Percentiles rank a stretch among this genome's conserved stretches.
Conservation (phyloP, 768 basidiomycete species). For the Rhodotorula graminis region DNA sequence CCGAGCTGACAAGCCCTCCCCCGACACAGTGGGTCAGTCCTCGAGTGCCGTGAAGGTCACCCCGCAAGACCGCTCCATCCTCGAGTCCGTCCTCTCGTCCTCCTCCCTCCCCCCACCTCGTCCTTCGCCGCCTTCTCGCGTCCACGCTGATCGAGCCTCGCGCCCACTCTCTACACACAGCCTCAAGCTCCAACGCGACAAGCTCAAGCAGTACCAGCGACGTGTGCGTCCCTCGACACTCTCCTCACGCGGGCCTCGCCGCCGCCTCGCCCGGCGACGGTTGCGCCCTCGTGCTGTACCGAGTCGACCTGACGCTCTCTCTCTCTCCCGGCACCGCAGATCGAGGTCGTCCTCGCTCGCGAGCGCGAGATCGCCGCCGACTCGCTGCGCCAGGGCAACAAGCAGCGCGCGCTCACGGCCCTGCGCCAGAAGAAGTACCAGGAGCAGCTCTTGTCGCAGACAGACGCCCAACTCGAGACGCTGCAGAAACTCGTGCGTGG, state of each 20-base stretch:
- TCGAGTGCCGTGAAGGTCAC: constrained; percentile 68
- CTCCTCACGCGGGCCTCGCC: background rate
- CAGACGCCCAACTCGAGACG: constrained; percentile 81
- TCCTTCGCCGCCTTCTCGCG: background rate
- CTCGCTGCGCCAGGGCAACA: constrained; percentile 73
- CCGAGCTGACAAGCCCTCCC: background rate
- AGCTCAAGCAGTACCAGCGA: constrained; percentile 90
- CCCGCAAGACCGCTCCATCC: constrained; percentile 83
- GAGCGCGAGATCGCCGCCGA: constrained; percentile 84
- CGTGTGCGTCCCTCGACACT: constrained; percentile 55
- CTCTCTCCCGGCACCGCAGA: constrained; percentile 52
- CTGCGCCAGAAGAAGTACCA: constrained; percentile 90
- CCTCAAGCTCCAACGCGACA: constrained; percentile 92
- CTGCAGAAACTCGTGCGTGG: constrained; percentile 73
- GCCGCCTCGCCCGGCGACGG: background rate
- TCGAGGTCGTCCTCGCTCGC: constrained; percentile 75
- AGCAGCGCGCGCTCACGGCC: constrained; percentile 79
- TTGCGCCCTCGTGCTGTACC: too few species aligned
- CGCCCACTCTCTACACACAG: constrained; percentile 51
- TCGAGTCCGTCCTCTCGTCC: constrained; percentile 45
- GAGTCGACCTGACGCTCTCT: background rate
- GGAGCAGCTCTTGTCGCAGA: constrained; percentile 76
- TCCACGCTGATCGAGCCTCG: background rate
- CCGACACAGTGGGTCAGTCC: constrained; percentile 23
- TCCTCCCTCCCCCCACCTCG: background rate